Conservation (phyloP, 805 yeast genomes). For the Lachancea sp. region DNA sequence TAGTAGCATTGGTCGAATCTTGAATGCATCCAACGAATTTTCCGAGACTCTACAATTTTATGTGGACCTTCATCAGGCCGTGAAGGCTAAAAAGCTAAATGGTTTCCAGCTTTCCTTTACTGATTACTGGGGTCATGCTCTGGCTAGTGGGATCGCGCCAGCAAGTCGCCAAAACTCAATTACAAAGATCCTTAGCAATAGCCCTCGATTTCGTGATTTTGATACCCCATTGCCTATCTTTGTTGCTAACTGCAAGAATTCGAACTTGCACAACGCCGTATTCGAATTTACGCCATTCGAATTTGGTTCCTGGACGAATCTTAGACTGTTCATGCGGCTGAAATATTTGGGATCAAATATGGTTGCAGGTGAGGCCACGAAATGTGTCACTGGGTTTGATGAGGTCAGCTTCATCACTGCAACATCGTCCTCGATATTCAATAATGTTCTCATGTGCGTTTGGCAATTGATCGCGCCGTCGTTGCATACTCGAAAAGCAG, state of each 20-base stretch:
- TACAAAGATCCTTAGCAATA: conserved; percentile 22
- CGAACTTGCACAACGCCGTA: conserved; percentile 33
- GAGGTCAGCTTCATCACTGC: conserved; percentile 55
- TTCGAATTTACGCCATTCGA: conserved; percentile 61
- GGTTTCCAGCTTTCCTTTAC: conserved; percentile 56
- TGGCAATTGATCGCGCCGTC: conserved; percentile 37
- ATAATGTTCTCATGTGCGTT: conserved; percentile 44
- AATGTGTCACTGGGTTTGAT: conserved; percentile 49
- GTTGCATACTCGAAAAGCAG: conserved; percentile 31
- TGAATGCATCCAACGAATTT: conserved; percentile 26
- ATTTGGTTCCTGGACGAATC: conserved; percentile 60
- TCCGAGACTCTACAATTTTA: conserved; percentile 42
- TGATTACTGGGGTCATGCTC: conserved; percentile 64
- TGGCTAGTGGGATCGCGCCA: conserved; percentile 36
- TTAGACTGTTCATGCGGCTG: conserved; percentile 43
- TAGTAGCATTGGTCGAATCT: conserved; percentile 8
- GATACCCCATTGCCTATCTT: conserved; percentile 46
- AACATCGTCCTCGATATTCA: conserved; percentile 59
- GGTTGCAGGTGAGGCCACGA: conserved; percentile 37
- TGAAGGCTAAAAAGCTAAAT: conserved; percentile 43
- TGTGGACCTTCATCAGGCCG: conserved; percentile 46
- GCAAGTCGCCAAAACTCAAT: conserved; percentile 38
- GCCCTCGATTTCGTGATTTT: conserved; percentile 33
- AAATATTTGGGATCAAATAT: conserved; percentile 48
- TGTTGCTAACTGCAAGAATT: conserved; percentile 37